Evolutionary conservation across 495 filamentous ascomycete species (phyloP).

Genomic region (Hypoxylon intermedium): DNA sequence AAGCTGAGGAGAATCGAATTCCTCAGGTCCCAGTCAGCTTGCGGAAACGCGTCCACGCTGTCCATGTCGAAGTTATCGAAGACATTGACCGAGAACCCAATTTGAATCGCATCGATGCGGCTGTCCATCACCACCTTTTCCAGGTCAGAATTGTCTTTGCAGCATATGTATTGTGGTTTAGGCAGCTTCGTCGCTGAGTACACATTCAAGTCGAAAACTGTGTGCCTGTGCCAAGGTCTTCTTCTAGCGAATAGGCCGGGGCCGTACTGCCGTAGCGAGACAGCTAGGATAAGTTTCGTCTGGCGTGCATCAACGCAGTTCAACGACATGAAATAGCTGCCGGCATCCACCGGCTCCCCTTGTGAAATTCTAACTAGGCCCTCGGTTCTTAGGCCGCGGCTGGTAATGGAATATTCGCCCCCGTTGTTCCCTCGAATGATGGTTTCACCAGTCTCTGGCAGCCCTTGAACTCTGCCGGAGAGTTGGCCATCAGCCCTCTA

Average conservation of each 20-base stretch:
- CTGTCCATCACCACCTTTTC: constrained; percentile 22
- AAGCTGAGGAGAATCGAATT: constrained; percentile 35
- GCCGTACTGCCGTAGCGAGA: constrained; percentile 32
- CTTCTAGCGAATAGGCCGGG: constrained; percentile 29
- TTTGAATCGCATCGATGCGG: constrained; percentile 25
- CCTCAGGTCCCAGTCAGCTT: constrained; percentile 33
- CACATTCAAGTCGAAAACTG: constrained; percentile 27
- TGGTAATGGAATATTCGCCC: constrained; percentile 32
- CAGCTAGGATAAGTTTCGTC: constrained; percentile 24
- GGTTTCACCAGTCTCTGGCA: constrained; percentile 31
- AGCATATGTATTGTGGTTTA: constrained; percentile 33
- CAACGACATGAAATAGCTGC: constrained; percentile 31
- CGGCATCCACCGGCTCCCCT: constrained; percentile 10
- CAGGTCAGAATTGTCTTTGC: constrained; percentile 13
- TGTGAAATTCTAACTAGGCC: constrained; percentile 24
- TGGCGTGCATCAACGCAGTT: constrained; percentile 32
- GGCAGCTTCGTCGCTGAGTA: constrained; percentile 24
- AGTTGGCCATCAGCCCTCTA: constrained; percentile 27
- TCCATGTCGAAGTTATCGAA: constrained; percentile 29
- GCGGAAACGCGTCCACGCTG: constrained; percentile 20
- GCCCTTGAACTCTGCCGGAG: constrained; percentile 28
- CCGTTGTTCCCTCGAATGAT: constrained; percentile 29
- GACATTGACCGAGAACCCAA: constrained; percentile 20
- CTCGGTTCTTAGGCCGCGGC: constrained; percentile 27
- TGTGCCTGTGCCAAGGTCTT: constrained; percentile 23